Conservation (phyloP, 2,329 filamentous ascomycete genomes). For the Penicillium sp. region DNA sequence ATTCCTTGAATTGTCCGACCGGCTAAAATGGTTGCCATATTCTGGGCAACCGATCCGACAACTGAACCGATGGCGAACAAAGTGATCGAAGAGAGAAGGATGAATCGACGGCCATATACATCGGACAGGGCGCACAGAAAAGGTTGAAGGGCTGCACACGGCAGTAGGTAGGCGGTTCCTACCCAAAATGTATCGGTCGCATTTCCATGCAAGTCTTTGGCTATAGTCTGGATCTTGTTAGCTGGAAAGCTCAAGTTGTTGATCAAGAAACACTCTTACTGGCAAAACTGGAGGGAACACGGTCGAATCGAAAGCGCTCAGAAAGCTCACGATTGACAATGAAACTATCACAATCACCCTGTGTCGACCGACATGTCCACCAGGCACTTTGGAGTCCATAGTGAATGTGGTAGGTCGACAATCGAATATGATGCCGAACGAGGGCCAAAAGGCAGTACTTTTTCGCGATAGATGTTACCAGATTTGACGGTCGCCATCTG, state of each 20-base stretch:
- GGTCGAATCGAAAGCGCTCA: conserved; percentile 10
- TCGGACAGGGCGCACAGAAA: conserved; percentile 14
- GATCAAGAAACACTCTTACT: background rate
- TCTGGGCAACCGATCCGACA: conserved; percentile 16
- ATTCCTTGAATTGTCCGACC: conserved; percentile 51
- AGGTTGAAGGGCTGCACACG: conserved; percentile 17
- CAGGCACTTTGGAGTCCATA: background rate
- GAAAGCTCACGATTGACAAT: conserved; percentile 9
- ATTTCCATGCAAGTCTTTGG: conserved; percentile 15
- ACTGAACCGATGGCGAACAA: conserved; percentile 20
- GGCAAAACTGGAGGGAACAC: conserved; percentile 11
- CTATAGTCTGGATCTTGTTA: conserved; percentile 12
- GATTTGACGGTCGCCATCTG: conserved; percentile 1
- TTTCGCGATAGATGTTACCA: background rate
- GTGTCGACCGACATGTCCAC: conserved; percentile 6
- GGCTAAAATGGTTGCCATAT: conserved; percentile 36
- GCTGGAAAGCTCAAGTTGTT: background rate
- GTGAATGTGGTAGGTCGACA: conserved; percentile 5
- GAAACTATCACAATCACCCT: conserved; percentile 10
- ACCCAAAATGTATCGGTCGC: conserved; percentile 17
- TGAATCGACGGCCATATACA: conserved; percentile 8
- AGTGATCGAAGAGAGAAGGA: conserved; percentile 6
- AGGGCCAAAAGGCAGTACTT: background rate
- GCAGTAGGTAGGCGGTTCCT: conserved; percentile 18
- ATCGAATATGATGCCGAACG: background rate